Evolutionary conservation across 495 filamentous ascomycete species (phyloP).

Genomic region (Daldinia loculata): DNA sequence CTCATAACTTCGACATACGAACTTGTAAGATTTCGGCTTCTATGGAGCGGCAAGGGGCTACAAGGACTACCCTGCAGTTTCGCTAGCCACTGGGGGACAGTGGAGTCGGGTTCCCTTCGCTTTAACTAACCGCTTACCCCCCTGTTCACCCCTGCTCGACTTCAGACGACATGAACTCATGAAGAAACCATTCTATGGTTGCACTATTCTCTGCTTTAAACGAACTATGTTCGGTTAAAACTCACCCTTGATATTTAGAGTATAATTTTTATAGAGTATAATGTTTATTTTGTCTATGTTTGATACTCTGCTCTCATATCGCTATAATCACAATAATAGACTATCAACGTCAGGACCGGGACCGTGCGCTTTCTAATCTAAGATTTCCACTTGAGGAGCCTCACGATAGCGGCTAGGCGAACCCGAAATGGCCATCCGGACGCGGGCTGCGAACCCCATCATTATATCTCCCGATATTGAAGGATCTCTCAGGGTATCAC

Average conservation of each 20-base stretch:
- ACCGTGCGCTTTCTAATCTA: not conserved
- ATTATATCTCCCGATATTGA: conserved; percentile 23
- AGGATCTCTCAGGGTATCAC: conserved; percentile 21
- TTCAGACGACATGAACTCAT: conserved; percentile 26
- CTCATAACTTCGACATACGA: conserved; percentile 9
- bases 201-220: not conserved
- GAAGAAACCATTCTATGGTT: not conserved
- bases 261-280: not conserved
- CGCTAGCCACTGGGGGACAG: conserved; percentile 26
- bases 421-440: conserved; percentile 6
- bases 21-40: conserved; percentile 14
- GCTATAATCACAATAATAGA: not conserved
- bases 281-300: not conserved
- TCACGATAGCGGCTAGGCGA: conserved; percentile 30
- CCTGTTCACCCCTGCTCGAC: conserved; percentile 14
- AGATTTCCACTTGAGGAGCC: conserved; percentile 19
- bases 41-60: not conserved
- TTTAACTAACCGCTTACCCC: conserved; percentile 29
- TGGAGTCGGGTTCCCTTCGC: conserved; percentile 20
- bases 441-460: conserved; percentile 9
- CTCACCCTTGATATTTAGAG: not conserved
- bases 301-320: not conserved
- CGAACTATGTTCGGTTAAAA: not conserved
- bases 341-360: not conserved
- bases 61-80: conserved; percentile 32